Evolutionary conservation across 805 yeast genomes (phyloP).

Genomic region (Metschnikowia picachoensis): DNA sequence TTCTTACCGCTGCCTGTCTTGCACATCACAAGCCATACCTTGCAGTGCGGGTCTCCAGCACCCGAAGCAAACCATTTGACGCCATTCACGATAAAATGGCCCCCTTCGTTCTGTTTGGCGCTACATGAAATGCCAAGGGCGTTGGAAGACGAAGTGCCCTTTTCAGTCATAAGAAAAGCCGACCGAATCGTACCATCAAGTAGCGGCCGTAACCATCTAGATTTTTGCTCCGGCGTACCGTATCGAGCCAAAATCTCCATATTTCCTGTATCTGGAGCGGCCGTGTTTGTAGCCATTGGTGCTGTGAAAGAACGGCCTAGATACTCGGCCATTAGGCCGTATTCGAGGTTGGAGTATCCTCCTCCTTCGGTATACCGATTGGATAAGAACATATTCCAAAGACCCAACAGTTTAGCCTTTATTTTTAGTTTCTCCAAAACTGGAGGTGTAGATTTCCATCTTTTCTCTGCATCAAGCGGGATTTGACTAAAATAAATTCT

Average conservation of each 20-base stretch:
- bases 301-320: conserved; percentile 53
- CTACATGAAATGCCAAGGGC: conserved; percentile 53
- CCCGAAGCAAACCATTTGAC: conserved; percentile 71
- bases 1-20: conserved; percentile 34
- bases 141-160: conserved; percentile 56
- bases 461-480: conserved; percentile 31
- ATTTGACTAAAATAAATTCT: conserved; percentile 40
- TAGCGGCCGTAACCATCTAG: conserved; percentile 49
- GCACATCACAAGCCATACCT: conserved; percentile 52
- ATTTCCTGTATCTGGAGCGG: conserved; percentile 66
- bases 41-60: conserved; percentile 63
- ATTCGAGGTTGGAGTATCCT: conserved; percentile 58
- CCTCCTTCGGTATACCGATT: conserved; percentile 48
- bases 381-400: conserved; percentile 60
- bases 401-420: conserved; percentile 49
- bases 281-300: conserved; percentile 57
- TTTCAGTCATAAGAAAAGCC: conserved; percentile 65
- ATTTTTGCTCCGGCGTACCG: conserved; percentile 35
- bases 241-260: conserved; percentile 48
- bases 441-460: conserved; percentile 49
- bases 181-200: conserved; percentile 53
- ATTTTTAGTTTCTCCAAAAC: conserved; percentile 48
- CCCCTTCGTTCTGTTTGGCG: conserved; percentile 36
- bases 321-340: conserved; percentile 62
- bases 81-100: conserved; percentile 52